Base-by-base conservation (phyloP, 2,329 filamentous ascomycete genomes). In the Pseudopyrenochaeta lycopersici region DNA sequence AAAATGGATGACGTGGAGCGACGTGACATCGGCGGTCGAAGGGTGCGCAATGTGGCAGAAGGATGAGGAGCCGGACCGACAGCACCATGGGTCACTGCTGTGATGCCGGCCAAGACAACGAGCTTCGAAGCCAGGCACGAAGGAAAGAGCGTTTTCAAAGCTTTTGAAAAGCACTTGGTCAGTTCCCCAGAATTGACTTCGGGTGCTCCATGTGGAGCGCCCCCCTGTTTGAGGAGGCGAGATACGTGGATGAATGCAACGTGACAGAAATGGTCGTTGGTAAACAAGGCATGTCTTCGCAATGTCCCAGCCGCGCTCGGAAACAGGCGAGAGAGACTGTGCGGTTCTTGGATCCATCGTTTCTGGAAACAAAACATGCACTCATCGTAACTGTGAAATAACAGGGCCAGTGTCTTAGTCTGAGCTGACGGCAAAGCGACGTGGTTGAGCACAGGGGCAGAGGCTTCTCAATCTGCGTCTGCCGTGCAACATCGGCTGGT, bases 201-300 rank as follows among this genome's bases (percentile, higher is more conserved):
- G 36, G 29, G n/a, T 14, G n/a, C 30, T 32, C 41, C 49, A 45
- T 27, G 42, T 45, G 35, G 33, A 46, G 32, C 35, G 18, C 23
- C 33, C 20, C 31, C 41, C 33, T 51, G 49, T 51, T 51, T 51
- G 41, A 40, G 29, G 18, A 51, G 14, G 39, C 49, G 42, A 45
- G 41, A 31, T 27, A 11, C 23, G 39, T 45, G 45, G 42, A 27
- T 40, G 41, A 44, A 30, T 7, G 21, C 11, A 36, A 36, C 18
- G 39, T 45, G 21, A 14, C 30, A 30, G 29, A 17, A 29, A 35
- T 35, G 39, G 46, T 12, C 32, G 11, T n/a, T 33, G 42, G 18
- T 11, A 46, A 35, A 31, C 32, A 46, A 33, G 20, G 43, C 10
- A 23, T 42, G 23, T 30, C 43, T 17, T 29, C 33, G 33, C 33